These are phyloP conservation scores for Phialophora verrucosa DNA, from an alignment of 2,329 filamentous ascomycete species.

Conservation along the genomic window DNA sequence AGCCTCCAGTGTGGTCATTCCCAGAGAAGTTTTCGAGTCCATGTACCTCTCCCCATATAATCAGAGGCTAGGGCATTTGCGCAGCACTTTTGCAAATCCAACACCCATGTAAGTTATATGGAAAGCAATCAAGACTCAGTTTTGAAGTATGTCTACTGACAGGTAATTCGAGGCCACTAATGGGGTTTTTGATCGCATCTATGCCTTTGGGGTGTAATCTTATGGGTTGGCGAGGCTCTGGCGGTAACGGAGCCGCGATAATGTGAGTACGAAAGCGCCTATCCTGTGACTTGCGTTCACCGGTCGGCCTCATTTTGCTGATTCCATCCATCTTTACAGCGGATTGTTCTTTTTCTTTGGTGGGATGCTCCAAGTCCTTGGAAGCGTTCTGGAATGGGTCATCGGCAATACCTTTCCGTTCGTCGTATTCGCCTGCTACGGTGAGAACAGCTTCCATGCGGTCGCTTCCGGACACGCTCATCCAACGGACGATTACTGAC, in stretches of 20 bases:
- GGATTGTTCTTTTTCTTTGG: slow-evolving; percentile 40
- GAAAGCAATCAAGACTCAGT: neutral
- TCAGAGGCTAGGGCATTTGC: slow-evolving; percentile 18
- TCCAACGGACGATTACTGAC: neutral
- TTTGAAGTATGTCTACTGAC: neutral
- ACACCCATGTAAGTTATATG: slow-evolving; percentile 41
- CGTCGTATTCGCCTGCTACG: slow-evolving; percentile 57
- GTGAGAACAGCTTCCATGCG: slow-evolving; percentile 50
- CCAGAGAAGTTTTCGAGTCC: slow-evolving; percentile 22
- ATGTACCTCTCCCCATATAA: slow-evolving; percentile 21
- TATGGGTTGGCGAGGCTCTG: slow-evolving; percentile 65
- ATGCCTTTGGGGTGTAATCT: slow-evolving; percentile 41
- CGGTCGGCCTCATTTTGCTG: neutral
- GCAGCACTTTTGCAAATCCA: slow-evolving; percentile 40
- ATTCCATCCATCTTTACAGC: slow-evolving; percentile 41
- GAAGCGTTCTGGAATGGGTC: slow-evolving; percentile 38
- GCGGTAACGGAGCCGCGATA: slow-evolving; percentile 40
- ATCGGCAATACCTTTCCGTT: slow-evolving; percentile 59
- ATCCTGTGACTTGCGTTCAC: slow-evolving; percentile 39
- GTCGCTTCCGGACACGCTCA: neutral
- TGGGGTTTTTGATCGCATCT: slow-evolving; percentile 50
- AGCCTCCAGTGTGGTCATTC: slow-evolving; percentile 23
- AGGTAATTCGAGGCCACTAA: slow-evolving; percentile 16
- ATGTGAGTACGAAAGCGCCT: slow-evolving; percentile 45
- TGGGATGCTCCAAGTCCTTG: slow-evolving; percentile 36